Conservation (phyloP, 2,329 filamentous ascomycete species). For the Pyrenochaeta sp. region DNA sequence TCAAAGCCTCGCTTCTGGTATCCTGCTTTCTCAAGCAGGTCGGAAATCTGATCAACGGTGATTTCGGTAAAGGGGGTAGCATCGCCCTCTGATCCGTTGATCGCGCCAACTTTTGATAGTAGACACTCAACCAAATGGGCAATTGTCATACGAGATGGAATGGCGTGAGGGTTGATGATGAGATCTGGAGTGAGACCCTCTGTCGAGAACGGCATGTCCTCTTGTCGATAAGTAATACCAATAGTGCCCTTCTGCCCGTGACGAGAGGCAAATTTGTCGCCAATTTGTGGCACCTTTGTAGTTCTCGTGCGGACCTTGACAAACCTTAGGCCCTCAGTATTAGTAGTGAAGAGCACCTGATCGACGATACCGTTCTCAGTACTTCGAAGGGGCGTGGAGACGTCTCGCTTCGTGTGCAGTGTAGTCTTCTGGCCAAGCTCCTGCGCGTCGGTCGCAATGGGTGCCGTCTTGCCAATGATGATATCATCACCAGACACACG, state of each 20-base stretch:
- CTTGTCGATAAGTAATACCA: constrained; percentile 95
- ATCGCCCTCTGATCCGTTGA: constrained; percentile 95
- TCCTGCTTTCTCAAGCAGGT: constrained; percentile 84
- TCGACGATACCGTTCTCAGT: constrained; percentile 98
- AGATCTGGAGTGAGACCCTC: constrained; percentile 94
- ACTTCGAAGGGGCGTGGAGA: constrained; percentile 91
- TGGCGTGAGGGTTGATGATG: constrained; percentile 99
- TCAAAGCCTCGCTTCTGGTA: constrained; percentile 98
- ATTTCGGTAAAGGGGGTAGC: constrained; percentile 98
- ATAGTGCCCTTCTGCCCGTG: constrained; percentile 99
- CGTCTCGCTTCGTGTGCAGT: constrained; percentile 90
- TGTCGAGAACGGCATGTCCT: constrained; percentile 97
- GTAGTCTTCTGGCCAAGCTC: constrained; percentile 93
- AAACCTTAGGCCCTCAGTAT: constrained; percentile 91
- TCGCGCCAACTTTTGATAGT: constrained; percentile 91
- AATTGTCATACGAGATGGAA: constrained; percentile 99
- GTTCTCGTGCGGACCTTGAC: constrained; percentile 98
- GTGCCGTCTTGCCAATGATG: constrained; percentile 98
- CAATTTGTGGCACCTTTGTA: constrained; percentile 97
- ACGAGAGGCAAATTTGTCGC: constrained; percentile 98
- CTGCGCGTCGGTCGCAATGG: constrained; percentile 89
- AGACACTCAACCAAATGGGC: constrained; percentile 99
- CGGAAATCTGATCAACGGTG: constrained; percentile 91
- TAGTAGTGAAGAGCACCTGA: constrained; percentile 91
- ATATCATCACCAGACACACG: constrained; percentile 98